phyloP scores from a whole-genome alignment of 176 grass and related monocot genomes.

The Bonia amplexicaulis region DNA sequence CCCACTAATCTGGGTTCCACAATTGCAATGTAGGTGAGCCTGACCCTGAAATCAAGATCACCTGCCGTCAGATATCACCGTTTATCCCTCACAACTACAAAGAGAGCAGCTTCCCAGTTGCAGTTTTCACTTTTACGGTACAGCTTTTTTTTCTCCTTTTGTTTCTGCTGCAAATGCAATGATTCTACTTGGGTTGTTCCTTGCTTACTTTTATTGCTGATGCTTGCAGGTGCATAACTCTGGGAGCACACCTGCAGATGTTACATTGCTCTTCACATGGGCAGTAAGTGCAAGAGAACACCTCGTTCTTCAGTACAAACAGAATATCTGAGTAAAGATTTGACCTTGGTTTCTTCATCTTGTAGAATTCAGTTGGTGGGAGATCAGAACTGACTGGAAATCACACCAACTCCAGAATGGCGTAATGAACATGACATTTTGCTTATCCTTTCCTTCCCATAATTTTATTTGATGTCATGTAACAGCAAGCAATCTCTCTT shows the following conservation, averaged over 20 bases:
- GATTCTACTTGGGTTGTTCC: not conserved
- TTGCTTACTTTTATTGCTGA: not conserved
- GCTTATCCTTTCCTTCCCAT: not conserved
- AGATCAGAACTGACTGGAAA: conserved; percentile 69
- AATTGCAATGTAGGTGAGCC: conserved; percentile 52
- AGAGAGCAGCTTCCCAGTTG: conserved; percentile 79
- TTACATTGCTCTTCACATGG: conserved; percentile 90
- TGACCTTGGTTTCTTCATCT: not conserved
- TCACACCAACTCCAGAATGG: conserved; percentile 81
- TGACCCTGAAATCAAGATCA: conserved; percentile 85
- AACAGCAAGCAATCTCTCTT: not conserved
- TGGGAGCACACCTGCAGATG: conserved; percentile 66
- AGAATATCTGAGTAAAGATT: not conserved
- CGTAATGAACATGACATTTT: conserved; percentile 30
- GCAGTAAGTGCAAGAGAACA: conserved; percentile 59
- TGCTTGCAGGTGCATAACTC: conserved; percentile 58
- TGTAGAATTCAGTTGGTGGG: conserved; percentile 90
- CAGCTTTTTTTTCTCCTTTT: not conserved
- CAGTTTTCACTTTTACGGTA: conserved; percentile 83
- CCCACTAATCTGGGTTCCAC: not conserved
- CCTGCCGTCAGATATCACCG: conserved; percentile 83
- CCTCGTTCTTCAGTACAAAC: not conserved
- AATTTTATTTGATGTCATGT: not conserved
- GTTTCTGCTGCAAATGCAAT: not conserved
- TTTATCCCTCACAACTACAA: conserved; percentile 92